These are phyloP conservation scores for Pythium phragmiticola DNA, from an alignment of 352 stramenopile genomes.

Conservation along the genomic window DNA sequence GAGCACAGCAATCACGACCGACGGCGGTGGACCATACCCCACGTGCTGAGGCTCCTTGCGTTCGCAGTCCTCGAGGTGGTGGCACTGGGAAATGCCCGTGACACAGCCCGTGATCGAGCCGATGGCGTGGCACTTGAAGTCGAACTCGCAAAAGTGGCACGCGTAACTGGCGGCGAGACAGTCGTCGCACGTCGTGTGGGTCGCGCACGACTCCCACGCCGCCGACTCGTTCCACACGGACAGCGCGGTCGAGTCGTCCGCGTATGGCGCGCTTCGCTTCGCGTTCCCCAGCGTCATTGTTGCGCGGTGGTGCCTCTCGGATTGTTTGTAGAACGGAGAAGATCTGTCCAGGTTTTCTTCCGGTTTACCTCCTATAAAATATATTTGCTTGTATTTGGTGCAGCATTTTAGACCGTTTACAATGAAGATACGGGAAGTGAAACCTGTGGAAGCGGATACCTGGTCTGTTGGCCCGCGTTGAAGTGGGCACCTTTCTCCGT, in stretches of 20 bases:
- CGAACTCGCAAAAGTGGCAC: constrained; percentile 82
- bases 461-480: constrained; percentile 14
- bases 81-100: constrained; percentile 72
- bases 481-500: constrained; percentile 13
- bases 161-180: constrained; percentile 41
- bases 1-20: constrained; percentile 82
- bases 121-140: constrained; percentile 85
- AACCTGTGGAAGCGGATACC: constrained; percentile 3
- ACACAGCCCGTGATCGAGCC: constrained; percentile 63
- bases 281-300: constrained; percentile 13
- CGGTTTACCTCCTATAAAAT: background rate
- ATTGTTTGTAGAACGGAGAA: background rate
- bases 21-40: constrained; percentile 76
- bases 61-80: constrained; percentile 83
- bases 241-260: background rate
- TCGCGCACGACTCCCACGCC: constrained; percentile 42
- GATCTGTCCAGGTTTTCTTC: background rate
- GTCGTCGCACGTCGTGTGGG: background rate
- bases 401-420: background rate
- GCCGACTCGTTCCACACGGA: constrained; percentile 18
- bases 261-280: constrained; percentile 5
- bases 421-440: background rate
- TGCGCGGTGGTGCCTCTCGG: background rate
- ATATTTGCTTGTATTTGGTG: background rate
- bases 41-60: constrained; percentile 70